Evolutionary conservation across 1,284 basidiomycete genomes (phyloP), one percentile per base, ranked within the genome.

Genomic region (Cronartium ribicola): DNA sequence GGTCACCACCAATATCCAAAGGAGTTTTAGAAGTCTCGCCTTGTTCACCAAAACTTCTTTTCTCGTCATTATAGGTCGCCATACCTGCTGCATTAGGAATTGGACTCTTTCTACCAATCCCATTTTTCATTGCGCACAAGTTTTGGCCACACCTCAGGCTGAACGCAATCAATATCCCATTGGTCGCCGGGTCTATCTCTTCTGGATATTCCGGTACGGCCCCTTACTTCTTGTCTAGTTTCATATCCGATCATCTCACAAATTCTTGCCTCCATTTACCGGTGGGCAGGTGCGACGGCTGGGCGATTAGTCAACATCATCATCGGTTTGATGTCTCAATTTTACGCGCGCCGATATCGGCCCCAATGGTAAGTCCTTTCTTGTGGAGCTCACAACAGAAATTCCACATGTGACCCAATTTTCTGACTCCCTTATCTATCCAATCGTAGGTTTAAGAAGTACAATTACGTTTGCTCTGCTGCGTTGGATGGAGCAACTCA

Each of bases 321-420:
- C n/a, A 63, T 74, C 4, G 71, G 71, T 20, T 55, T 74, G 5
- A 14, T 36, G 36, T 74, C 71, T 2, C 71, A 74, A 48, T 74
- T 67, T 46, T 74, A 64, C 63, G 71, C 71, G 4, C 55, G 65
- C n/a, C 66, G 46, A 67, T 74, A 74, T 40, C 40, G 36, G 22
- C 65, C 71, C 10, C 3, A 20, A 67, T 74, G 71, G 71, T 74
- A 60, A 66, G 48, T 11, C 14, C 29, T 48, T 29, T n/a, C n/a
- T n/a, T n/a, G n/a, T n/a, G n/a, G n/a, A n/a, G n/a, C n/a, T n/a
- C n/a, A n/a, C n/a, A 48, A 10, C 46, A 48, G 46, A n/a, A 10
- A 48, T 48, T 10, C 10, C 46, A 48, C 10, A 48, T 48, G n/a
- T n/a, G n/a, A n/a, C n/a, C n/a, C 46, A 48, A 48, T n/a, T 48